Base-by-base conservation (phyloP, 306 rosid genomes). In the Castanea sativa region DNA sequence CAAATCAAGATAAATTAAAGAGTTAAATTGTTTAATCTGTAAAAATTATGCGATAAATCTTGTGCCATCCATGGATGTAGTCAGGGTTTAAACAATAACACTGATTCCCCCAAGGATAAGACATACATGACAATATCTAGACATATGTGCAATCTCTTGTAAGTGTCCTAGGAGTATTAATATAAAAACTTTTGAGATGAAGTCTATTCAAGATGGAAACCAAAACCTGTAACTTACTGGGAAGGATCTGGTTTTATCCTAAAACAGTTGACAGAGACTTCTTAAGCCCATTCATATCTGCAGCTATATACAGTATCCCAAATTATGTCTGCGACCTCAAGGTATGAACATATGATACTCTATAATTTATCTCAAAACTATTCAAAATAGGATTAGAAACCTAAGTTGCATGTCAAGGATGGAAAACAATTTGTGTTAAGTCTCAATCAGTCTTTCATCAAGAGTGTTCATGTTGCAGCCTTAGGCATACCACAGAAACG, bases 241-340 rank as follows among this genome's bases (percentile, higher is more conserved):
- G 19, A 21, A 1, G 63, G 71, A 6, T 61, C 23, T 77, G 71
- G 49, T 29, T 41, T 30, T 77, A 79, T 82, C 75, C 74, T 30
- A 20, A 64, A 33, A 67, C 51, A 67, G 38, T 35, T 33, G 35
- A 38, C 45, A 4, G 23, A 4, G 16, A 19, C 73, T 43, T 41
- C 8, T 52, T 65, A 61, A 61, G 14, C 81, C 71, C 75, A 64
- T 75, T 33, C 86, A 21, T 71, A 57, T 77, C 76, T 74, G 83
- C 82, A 63, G 63, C 71, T 82, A 88, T 85, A 63, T 86, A 86
- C 88, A 86, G 51, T n/a, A 59, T 81, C 76, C 75, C 75, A 79
- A 76, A 83, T 67, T 74, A 83, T 76, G 80, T 73, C 84, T 69
- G 43, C 80, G 76, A 29, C 77, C 74, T 60, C 60, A 76, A 58